A percentile compares a stretch with the other conserved stretches of the same genome.
Conservation (phyloP, 371 early-diverging fungal species). For the Actinomortierella wolfii region DNA sequence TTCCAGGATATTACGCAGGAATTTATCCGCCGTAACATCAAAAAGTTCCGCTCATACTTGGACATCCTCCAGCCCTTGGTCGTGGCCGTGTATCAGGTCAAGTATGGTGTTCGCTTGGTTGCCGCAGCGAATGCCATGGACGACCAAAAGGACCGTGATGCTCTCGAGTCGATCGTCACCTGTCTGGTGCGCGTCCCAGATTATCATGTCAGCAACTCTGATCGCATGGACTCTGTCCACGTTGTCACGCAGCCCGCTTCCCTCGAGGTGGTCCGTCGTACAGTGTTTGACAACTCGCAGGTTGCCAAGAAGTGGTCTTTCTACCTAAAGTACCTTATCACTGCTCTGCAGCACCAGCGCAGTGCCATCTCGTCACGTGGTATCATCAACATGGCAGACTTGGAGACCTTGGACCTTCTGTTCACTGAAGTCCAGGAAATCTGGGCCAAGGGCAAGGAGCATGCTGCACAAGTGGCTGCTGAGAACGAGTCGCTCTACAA, state of each 20-base stretch:
- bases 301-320: constrained; percentile 62
- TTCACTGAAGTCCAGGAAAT: constrained; percentile 70
- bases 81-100: constrained; percentile 74
- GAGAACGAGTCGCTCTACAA: constrained; percentile 81
- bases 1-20: constrained; percentile 77
- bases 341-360: constrained; percentile 61
- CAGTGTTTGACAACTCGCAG: constrained; percentile 58
- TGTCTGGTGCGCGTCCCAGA: constrained; percentile 50
- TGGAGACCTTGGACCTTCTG: constrained; percentile 58
- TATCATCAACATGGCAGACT: constrained; percentile 52
- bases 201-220: constrained; percentile 43
- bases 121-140: constrained; percentile 43
- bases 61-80: constrained; percentile 81
- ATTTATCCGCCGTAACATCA: constrained; percentile 62
- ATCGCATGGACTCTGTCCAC: constrained; percentile 50
- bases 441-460: constrained; percentile 75
- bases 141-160: constrained; percentile 43
- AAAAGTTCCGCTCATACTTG: constrained; percentile 63
- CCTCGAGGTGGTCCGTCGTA: constrained; percentile 49
- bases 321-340: constrained; percentile 67
- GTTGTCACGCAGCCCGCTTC: constrained; percentile 52
- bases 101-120: constrained; percentile 75
- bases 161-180: constrained; percentile 52
- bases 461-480: constrained; percentile 64
- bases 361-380: constrained; percentile 61